Percentiles rank a stretch among this genome's conserved stretches.
These are phyloP conservation scores for Capsella bursapastoris DNA, from an alignment of 345 rosid genomes.

Conservation along the genomic window DNA sequence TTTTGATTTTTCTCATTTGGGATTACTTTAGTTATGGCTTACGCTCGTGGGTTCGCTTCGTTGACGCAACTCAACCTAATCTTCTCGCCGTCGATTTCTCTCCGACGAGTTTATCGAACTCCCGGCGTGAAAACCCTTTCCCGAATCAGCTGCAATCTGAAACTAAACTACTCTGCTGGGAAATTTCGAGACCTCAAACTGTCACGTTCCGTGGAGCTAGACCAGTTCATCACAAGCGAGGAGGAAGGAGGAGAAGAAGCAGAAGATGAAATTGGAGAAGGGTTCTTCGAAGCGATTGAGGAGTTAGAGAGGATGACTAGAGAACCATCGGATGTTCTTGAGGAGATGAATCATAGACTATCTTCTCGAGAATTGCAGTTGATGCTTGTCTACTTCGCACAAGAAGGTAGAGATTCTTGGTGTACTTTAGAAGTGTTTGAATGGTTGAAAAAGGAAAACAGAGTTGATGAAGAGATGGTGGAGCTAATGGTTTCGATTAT, in stretches of 20 bases:
- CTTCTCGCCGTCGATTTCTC: slow-evolving; percentile 40
- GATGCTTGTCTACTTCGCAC: slow-evolving; percentile 88
- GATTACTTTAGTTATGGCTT: slow-evolving; percentile 46
- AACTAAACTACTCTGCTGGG: slow-evolving; percentile 27
- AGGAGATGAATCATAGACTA: slow-evolving; percentile 84
- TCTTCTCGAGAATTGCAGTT: slow-evolving; percentile 79
- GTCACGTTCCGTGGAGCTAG: slow-evolving; percentile 67
- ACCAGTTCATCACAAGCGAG: slow-evolving; percentile 66
- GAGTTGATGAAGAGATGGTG: slow-evolving; percentile 87
- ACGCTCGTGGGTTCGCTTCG: slow-evolving; percentile 47
- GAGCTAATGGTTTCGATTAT: slow-evolving; percentile 93
- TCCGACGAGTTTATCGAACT: slow-evolving; percentile 17
- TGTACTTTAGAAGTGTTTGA: slow-evolving; percentile 95
- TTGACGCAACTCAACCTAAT: slow-evolving; percentile 48
- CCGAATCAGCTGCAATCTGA: slow-evolving; percentile 49
- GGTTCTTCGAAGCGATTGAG: slow-evolving; percentile 85
- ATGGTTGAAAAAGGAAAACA: slow-evolving; percentile 81
- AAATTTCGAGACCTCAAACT: slow-evolving; percentile 49
- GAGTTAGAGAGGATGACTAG: slow-evolving; percentile 86
- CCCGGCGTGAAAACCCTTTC: slow-evolving; percentile 28
- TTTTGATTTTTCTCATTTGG: not conserved
- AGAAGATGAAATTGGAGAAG: slow-evolving; percentile 78
- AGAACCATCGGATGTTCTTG: slow-evolving; percentile 86
- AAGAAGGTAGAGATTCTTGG: slow-evolving; percentile 97
- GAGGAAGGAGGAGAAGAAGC: slow-evolving; percentile 33